Evolutionary conservation across 371 early-diverging fungal species (phyloP).

Genomic region (Funneliformis caledonium): DNA sequence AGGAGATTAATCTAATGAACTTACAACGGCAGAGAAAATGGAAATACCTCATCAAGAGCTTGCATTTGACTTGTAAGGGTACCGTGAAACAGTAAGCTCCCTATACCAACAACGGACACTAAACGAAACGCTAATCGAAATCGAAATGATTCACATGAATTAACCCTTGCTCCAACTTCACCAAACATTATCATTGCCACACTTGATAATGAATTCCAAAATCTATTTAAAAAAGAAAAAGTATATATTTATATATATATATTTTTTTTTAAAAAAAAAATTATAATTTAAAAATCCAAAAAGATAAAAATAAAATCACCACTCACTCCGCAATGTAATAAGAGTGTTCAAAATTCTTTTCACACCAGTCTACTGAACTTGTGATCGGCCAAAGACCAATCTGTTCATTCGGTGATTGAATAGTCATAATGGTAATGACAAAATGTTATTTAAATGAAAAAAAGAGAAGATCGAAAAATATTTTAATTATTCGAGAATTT

Average conservation of each 20-base stretch:
- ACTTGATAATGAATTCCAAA: conserved; percentile 15
- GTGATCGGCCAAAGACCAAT: conserved; percentile 4
- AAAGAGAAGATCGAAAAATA: too few relatives aligned
- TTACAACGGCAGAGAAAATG: neutral
- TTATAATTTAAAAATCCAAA: too few relatives aligned
- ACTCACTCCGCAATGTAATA: conserved; percentile 18
- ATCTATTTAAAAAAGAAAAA: neutral
- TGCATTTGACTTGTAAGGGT: conserved; percentile 17
- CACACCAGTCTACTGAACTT: conserved; percentile 26
- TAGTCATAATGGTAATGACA: neutral
- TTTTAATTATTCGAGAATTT: too few relatives aligned
- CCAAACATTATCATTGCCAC: conserved; percentile 19
- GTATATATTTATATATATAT: too few relatives aligned
- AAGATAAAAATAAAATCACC: too few relatives aligned
- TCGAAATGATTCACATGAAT: neutral
- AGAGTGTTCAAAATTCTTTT: neutral
- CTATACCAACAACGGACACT: conserved; percentile 7
- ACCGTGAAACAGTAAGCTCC: conserved; percentile 21
- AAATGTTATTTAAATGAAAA: neutral
- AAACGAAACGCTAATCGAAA: conserved; percentile 8
- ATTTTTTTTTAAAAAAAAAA: too few relatives aligned
- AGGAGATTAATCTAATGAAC: neutral
- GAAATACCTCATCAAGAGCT: conserved; percentile 22
- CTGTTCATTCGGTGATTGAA: neutral
- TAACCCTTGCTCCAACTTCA: neutral